Percentiles rank a stretch among this genome's conserved stretches.
Evolutionary conservation across 1,139 yeast species (phyloP).

Genomic region (Geotrichum carabidarum): DNA sequence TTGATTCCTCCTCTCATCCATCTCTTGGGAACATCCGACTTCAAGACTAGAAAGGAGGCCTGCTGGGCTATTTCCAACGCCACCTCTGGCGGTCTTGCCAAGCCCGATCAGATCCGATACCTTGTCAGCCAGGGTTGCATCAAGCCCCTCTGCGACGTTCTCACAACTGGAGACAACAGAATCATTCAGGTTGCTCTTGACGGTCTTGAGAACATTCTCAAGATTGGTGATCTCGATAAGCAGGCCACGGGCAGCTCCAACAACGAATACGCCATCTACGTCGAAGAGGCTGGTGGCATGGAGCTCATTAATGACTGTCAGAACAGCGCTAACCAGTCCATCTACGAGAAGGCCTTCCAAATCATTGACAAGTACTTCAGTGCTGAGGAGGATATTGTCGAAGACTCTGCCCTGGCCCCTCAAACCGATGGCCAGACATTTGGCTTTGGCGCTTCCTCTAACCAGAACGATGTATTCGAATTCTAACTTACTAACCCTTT

Average conservation of each 20-base stretch:
- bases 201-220: conserved; percentile 87
- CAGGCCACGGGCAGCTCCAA: conserved; percentile 54
- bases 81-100: conserved; percentile 86
- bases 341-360: conserved; percentile 83
- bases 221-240: conserved; percentile 89
- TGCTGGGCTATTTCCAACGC: conserved; percentile 99
- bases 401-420: conserved; percentile 77
- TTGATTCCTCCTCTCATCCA: conserved; percentile 88
- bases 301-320: conserved; percentile 94
- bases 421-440: conserved; percentile 72
- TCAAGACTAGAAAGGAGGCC: conserved; percentile 95
- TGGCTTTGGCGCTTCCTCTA: conserved; percentile 63
- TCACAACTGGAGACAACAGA: conserved; percentile 81
- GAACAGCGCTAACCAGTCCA: conserved; percentile 82
- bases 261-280: conserved; percentile 83
- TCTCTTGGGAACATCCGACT: conserved; percentile 76
- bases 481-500: conserved; percentile 21
- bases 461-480: conserved; percentile 22
- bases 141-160: conserved; percentile 91
- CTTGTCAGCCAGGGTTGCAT: conserved; percentile 93
- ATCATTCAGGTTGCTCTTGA: conserved; percentile 93
- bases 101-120: conserved; percentile 90
- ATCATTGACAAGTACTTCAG: conserved; percentile 89
- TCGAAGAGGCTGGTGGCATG: conserved; percentile 98
- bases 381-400: conserved; percentile 64